These are phyloP conservation scores for Phytophthora podocarpi DNA, from an alignment of 352 stramenopile genomes.

Conservation along the genomic window DNA sequence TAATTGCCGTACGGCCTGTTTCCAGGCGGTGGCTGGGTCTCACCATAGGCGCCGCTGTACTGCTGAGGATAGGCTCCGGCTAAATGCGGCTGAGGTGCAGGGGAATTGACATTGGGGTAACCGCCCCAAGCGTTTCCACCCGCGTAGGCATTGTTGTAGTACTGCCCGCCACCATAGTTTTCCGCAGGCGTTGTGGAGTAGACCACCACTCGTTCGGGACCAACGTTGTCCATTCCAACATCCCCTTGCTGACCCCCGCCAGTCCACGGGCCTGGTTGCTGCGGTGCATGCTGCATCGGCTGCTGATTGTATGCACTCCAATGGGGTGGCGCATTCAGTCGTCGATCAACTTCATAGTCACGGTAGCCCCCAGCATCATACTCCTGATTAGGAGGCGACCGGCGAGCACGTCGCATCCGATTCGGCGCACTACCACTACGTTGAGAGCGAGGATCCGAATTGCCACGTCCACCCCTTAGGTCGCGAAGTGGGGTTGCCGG, in stretches of 20 bases:
- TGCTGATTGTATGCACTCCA: slow-evolving; percentile 40
- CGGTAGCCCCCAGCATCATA: slow-evolving; percentile 33
- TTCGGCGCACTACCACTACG: slow-evolving; percentile 16
- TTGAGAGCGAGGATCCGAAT: slow-evolving; percentile 30
- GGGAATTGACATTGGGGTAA: slow-evolving; percentile 17
- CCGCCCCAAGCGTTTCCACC: slow-evolving; percentile 27
- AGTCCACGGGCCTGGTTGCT: slow-evolving; percentile 23
- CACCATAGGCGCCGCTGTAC: slow-evolving; percentile 18
- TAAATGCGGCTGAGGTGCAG: slow-evolving; percentile 11
- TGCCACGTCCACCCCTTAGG: slow-evolving; percentile 10
- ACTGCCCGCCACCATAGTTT: slow-evolving; percentile 26
- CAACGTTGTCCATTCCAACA: slow-evolving; percentile 21
- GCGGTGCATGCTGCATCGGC: slow-evolving; percentile 21
- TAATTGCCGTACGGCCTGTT: slow-evolving; percentile 28
- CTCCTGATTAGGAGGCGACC: slow-evolving; percentile 26
- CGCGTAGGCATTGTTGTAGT: slow-evolving; percentile 26
- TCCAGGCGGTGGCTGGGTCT: slow-evolving; percentile 15
- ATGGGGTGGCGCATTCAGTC: slow-evolving; percentile 14
- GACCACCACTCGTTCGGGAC: slow-evolving; percentile 41
- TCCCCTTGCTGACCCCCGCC: slow-evolving; percentile 18
- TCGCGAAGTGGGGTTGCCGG: slow-evolving; percentile 15
- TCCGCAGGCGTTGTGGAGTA: slow-evolving; percentile 31
- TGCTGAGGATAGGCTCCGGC: slow-evolving; percentile 25
- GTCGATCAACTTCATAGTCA: slow-evolving; percentile 34
- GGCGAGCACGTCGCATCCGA: slow-evolving; percentile 24